phyloP scores from a whole-genome alignment of 176 grass and related monocot genomes.

The Aegilops umbellulata region DNA sequence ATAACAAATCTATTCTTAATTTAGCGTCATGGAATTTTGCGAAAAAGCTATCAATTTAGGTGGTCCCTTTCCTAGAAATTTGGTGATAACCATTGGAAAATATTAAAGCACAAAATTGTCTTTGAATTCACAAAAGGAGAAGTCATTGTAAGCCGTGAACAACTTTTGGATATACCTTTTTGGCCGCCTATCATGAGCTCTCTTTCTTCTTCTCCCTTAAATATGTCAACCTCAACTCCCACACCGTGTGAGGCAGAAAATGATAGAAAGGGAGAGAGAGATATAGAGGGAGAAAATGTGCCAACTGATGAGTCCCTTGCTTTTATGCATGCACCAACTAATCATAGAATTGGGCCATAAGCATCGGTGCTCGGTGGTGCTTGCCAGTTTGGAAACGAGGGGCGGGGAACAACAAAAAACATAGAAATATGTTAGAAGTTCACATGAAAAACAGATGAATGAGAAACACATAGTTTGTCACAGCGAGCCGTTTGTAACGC shows the following conservation, averaged over 20 bases:
- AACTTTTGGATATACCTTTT: conserved; percentile 36
- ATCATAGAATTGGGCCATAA: conserved; percentile 11
- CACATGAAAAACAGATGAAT: too few relatives aligned
- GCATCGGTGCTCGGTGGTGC: conserved; percentile 22
- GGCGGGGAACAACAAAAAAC: too few relatives aligned
- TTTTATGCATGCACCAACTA: conserved; percentile 21
- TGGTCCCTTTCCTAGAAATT: not conserved
- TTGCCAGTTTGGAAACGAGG: not conserved
- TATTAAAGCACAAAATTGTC: not conserved
- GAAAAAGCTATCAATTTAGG: not conserved
- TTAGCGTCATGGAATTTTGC: not conserved
- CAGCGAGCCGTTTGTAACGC: not conserved
- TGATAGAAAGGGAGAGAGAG: not conserved
- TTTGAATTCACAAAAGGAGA: conserved; percentile 6
- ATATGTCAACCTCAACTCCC: conserved; percentile 33
- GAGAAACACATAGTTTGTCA: not conserved
- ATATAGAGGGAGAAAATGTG: conserved; percentile 14
- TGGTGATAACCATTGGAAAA: not conserved
- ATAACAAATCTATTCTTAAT: not conserved
- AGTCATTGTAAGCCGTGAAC: conserved; percentile 16
- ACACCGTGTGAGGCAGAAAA: not conserved
- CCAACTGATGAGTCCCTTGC: conserved; percentile 27
- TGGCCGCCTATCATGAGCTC: conserved; percentile 26
- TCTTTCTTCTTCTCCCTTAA: conserved; percentile 28
- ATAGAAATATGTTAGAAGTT: too few relatives aligned